phyloP scores from a whole-genome alignment of 805 yeast species.

The Saccharomycopsis olivae region DNA sequence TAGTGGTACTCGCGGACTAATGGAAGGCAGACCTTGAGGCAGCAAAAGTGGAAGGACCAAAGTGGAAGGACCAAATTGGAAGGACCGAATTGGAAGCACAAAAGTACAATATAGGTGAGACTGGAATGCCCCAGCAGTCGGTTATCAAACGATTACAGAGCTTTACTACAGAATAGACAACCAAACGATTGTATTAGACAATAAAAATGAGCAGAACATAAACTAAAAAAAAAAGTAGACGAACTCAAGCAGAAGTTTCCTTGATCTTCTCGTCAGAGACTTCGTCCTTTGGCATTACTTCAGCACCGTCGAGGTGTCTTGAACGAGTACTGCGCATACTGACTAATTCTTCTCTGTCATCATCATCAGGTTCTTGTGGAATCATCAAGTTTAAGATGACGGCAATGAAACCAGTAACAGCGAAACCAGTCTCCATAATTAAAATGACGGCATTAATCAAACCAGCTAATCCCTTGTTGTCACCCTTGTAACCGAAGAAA shows the following conservation, averaged over 20 bases:
- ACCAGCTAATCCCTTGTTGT: constrained; percentile 44
- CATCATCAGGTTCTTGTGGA: constrained; percentile 47
- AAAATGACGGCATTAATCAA: constrained; percentile 58
- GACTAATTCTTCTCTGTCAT: constrained; percentile 21
- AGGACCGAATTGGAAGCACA: too few species aligned
- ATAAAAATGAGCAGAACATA: not conserved
- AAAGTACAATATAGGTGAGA: too few species aligned
- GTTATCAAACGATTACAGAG: too few species aligned
- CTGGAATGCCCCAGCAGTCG: too few species aligned
- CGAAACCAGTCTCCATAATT: constrained; percentile 66
- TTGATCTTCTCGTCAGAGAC: constrained; percentile 2
- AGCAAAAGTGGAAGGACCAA: too few species aligned
- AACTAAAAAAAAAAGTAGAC: not conserved
- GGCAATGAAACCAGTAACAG: constrained; percentile 57
- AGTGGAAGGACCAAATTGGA: too few species aligned
- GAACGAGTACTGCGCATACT: constrained; percentile 14
- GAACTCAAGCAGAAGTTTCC: not conserved
- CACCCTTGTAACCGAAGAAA: constrained; percentile 59
- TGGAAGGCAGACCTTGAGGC: too few species aligned
- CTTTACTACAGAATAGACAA: too few species aligned
- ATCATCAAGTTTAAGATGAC: constrained; percentile 50
- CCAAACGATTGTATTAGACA: not conserved
- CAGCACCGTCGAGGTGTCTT: constrained; percentile 16
- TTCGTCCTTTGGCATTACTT: constrained; percentile 9
- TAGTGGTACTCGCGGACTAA: too few species aligned